Base-by-base conservation (phyloP, 495 filamentous ascomycete genomes). In the Penicillium daleae region DNA sequence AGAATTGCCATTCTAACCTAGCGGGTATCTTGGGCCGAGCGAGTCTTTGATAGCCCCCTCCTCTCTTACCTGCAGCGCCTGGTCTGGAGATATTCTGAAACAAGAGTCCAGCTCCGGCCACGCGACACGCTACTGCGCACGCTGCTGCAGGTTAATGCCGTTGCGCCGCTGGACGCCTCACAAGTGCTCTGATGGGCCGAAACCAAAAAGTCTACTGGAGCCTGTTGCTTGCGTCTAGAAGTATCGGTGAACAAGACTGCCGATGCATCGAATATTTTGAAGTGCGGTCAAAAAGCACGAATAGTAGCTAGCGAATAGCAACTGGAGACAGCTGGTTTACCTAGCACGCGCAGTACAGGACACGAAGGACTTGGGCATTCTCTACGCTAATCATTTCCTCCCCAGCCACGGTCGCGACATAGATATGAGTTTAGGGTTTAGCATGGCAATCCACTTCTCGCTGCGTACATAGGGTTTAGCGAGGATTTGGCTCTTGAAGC, bases 121-220 rank as follows among this genome's bases (percentile, higher is more conserved):
- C 63, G 69, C 69, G 69, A 68, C 56, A 56, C 62, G 62, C 62
- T 67, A 70, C 64, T 57, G 55, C 51, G 39, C 51, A 27, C 57
- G 35, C 57, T 60, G 60, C 60, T 39, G 46, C 55, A 59, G 62
- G 68, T 59, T 66, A 65, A 68, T 57, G 61, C 57, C 35, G 57
- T 51, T 57, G 24, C 59, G 55, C 60, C 59, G 56, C 55, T 66
- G 57, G 68, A 71, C 63, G 59, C 57, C 60, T 71, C 68, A 71
- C 68, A 68, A 67, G 13, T 46, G 59, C 51, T 54, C 17, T 17
- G 42, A 46, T 24, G 12, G 29, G 21, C 42, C 42, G 8, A 46
- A 22, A 46, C 19, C 42, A 51, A 17, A 54, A 33, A 21, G 24
- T 35, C 24, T 24, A 21, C 8, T 12, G 17, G 51, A 54, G 51